Conservation (phyloP, 2,329 filamentous ascomycete genomes). For the Pestalotiopsis sp. region DNA sequence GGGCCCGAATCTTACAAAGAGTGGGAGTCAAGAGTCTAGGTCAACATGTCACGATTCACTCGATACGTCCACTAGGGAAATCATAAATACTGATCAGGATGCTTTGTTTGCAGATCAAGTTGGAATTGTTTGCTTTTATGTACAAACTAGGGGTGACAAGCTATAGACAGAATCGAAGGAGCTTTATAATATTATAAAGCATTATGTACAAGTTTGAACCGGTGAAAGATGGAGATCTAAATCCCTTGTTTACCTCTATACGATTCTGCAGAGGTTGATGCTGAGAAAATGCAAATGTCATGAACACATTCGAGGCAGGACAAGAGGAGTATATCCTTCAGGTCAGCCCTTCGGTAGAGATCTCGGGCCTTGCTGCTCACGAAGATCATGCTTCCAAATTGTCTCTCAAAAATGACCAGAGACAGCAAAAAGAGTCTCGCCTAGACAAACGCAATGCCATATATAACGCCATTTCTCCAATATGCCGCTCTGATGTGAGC, state of each 20-base stretch:
- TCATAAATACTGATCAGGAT: background rate
- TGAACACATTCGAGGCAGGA: background rate
- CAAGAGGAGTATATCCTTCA: background rate
- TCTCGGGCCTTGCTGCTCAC: background rate
- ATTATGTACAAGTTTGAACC: constrained; percentile 4
- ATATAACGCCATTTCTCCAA: constrained; percentile 4
- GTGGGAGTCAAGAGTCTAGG: background rate
- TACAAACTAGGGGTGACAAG: background rate
- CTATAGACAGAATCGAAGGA: constrained; percentile 1
- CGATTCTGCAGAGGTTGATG: background rate
- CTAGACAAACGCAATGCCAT: background rate
- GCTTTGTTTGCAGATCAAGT: background rate
- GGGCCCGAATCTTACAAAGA: background rate
- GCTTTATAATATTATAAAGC: background rate
- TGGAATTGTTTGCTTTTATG: background rate
- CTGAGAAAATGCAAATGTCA: constrained; percentile 1
- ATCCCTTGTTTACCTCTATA: constrained; percentile 1
- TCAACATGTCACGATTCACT: background rate
- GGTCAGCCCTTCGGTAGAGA: background rate
- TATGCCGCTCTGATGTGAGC: background rate
- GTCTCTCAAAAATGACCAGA: background rate
- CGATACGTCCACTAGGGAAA: background rate
- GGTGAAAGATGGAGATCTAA: background rate
- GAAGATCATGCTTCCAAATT: background rate
- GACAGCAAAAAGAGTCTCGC: background rate